These are phyloP conservation scores for Teunomyces kruisii DNA, from an alignment of 805 yeast genomes.

Conservation along the genomic window DNA sequence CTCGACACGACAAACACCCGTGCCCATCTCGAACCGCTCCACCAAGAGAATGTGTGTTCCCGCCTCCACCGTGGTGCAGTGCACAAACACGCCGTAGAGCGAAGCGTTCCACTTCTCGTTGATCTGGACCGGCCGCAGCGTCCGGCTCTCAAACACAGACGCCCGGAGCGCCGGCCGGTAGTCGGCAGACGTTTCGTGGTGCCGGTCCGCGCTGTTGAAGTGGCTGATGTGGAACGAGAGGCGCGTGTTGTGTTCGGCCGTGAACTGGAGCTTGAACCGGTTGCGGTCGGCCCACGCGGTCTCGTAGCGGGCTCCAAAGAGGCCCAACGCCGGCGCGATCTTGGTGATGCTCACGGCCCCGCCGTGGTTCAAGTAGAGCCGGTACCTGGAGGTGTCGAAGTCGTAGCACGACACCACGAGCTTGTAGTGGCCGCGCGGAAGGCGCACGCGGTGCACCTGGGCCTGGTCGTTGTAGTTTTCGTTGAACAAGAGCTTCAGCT, in stretches of 20 bases:
- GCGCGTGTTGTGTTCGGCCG: slow-evolving; percentile 16
- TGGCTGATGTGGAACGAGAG: slow-evolving; percentile 27
- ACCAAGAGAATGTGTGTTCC: slow-evolving; percentile 40
- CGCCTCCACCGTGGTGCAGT: slow-evolving; percentile 21
- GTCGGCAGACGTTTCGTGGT: slow-evolving; percentile 11
- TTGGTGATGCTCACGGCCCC: slow-evolving; percentile 10
- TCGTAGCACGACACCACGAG: slow-evolving; percentile 49
- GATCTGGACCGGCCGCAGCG: slow-evolving; percentile 29
- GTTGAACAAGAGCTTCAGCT: slow-evolving; percentile 22
- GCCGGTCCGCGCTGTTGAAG: slow-evolving; percentile 10
- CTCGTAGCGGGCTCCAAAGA: slow-evolving; percentile 23
- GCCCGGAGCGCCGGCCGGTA: slow-evolving; percentile 50
- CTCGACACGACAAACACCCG: slow-evolving; percentile 36
- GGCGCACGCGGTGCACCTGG: slow-evolving; percentile 17
- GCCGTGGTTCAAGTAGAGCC: slow-evolving; percentile 28
- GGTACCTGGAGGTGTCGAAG: slow-evolving; percentile 26
- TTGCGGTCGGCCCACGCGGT: slow-evolving; percentile 43
- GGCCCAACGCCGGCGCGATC: slow-evolving; percentile 32
- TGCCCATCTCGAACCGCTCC: slow-evolving; percentile 52
- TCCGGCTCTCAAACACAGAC: slow-evolving; percentile 35
- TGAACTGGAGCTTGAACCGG: slow-evolving; percentile 35
- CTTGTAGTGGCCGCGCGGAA: slow-evolving; percentile 41
- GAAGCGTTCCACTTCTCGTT: slow-evolving; percentile 42
- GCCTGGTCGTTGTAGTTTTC: slow-evolving; percentile 39
- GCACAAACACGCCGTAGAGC: slow-evolving; percentile 45